Conservation (phyloP, 1,284 basidiomycete genomes). For the Rhodotorula glutinis region DNA sequence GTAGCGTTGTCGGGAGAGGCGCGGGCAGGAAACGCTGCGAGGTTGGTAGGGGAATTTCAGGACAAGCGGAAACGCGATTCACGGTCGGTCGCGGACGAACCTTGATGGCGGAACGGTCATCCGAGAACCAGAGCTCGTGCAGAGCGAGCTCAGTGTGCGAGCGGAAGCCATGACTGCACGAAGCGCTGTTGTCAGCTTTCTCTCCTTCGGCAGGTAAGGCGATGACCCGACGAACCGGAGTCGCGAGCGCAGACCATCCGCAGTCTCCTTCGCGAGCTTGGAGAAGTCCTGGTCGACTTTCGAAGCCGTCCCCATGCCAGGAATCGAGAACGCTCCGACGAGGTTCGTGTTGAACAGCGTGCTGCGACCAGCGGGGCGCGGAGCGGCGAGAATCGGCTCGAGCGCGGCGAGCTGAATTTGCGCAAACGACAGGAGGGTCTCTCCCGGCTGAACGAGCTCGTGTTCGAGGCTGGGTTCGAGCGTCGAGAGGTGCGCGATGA, state of each 20-base stretch:
- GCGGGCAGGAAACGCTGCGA: constrained; percentile 30
- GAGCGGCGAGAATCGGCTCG: constrained; percentile 12
- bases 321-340: constrained; percentile 1
- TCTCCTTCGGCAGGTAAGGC: background rate
- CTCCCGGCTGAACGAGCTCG: background rate
- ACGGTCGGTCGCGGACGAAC: no score
- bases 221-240: constrained; percentile 13
- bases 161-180: constrained; percentile 12
- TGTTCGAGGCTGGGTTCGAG: background rate
- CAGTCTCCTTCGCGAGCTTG: constrained; percentile 15
- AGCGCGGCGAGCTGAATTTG: background rate
- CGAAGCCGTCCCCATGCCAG: background rate
- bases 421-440: constrained; percentile 9
- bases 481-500: background rate
- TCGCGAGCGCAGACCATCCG: constrained; percentile 8
- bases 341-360: constrained; percentile 35
- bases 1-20: constrained; percentile 7
- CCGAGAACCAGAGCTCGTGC: constrained; percentile 31
- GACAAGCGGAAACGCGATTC: no score
- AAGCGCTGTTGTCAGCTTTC: background rate
- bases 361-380: background rate
- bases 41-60: background rate
- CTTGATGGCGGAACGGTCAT: constrained; percentile 24
- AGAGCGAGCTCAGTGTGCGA: constrained; percentile 14
- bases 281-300: constrained; percentile 26